These are phyloP conservation scores for Nicotiana undulata DNA, from an alignment of 257 asterid genomes.

Conservation along the genomic window DNA sequence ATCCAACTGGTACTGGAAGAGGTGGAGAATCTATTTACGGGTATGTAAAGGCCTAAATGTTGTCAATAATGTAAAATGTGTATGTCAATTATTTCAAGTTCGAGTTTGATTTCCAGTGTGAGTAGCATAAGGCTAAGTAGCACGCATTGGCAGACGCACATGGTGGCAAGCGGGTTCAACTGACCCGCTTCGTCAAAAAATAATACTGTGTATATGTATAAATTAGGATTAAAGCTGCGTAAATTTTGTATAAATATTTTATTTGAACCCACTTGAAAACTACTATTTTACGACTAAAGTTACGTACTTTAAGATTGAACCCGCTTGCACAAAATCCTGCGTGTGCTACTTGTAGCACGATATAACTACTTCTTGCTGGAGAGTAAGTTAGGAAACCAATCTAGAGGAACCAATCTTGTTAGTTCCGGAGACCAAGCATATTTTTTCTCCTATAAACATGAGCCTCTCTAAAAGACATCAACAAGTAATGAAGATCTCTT, in stretches of 20 bases:
- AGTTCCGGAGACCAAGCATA: not conserved
- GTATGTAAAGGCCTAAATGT: constrained; percentile 19
- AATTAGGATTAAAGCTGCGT: too few relatives aligned
- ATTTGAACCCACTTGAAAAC: too few relatives aligned
- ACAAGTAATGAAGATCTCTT: not conserved
- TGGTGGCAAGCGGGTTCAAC: too few relatives aligned
- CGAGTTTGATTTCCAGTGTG: not conserved
- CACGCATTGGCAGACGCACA: too few relatives aligned
- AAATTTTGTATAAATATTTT: too few relatives aligned
- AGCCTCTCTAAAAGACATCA: too few relatives aligned
- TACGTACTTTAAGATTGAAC: too few relatives aligned
- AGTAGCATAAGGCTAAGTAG: not conserved
- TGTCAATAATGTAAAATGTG: not conserved
- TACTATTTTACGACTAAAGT: too few relatives aligned
- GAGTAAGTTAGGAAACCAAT: not conserved
- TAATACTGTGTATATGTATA: too few relatives aligned
- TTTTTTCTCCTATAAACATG: not conserved
- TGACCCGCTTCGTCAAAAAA: too few relatives aligned
- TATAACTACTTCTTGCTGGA: not conserved
- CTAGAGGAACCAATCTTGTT: not conserved
- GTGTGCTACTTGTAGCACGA: too few relatives aligned
- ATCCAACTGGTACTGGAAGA: constrained; percentile 94
- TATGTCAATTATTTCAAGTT: not conserved
- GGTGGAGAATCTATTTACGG: constrained; percentile 98
- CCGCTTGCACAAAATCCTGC: too few relatives aligned